A percentile compares a stretch with the other conserved stretches of the same genome.
These are phyloP conservation scores for Trametes cinnabarina DNA, from an alignment of 768 basidiomycete species.

Conservation along the genomic window DNA sequence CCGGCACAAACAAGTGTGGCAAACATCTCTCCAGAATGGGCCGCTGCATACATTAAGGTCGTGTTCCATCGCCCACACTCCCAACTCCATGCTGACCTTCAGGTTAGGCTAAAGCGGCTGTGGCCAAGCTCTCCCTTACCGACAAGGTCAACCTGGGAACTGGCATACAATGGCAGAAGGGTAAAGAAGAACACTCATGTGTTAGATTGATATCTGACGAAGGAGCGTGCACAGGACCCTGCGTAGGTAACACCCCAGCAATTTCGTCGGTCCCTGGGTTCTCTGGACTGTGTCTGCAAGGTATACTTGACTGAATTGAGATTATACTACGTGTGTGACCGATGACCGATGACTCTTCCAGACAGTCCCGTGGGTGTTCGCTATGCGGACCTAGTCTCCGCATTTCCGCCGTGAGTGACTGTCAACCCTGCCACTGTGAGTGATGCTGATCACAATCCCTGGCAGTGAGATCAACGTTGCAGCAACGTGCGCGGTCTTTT, in stretches of 20 bases:
- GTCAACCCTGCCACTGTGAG: too few species aligned
- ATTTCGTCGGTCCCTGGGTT: slow-evolving; percentile 24
- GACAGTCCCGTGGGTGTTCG: slow-evolving; percentile 43
- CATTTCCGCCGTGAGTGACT: slow-evolving; percentile 38
- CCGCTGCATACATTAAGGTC: slow-evolving; percentile 53
- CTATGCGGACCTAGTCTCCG: slow-evolving; percentile 39
- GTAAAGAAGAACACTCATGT: neutral
- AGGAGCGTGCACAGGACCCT: slow-evolving; percentile 18
- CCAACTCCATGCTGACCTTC: neutral
- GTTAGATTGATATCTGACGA: neutral
- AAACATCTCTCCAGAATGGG: slow-evolving; percentile 48
- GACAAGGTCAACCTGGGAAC: slow-evolving; percentile 35
- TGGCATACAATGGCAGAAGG: slow-evolving; percentile 28
- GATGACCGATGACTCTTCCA: neutral
- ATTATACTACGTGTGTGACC: neutral
- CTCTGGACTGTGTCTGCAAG: slow-evolving; percentile 26
- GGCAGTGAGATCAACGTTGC: slow-evolving; percentile 52
- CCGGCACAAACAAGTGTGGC: slow-evolving; percentile 24
- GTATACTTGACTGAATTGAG: neutral
- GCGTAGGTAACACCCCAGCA: slow-evolving; percentile 27
- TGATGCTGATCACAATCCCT: neutral
- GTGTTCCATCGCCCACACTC: neutral
- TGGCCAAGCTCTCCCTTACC: slow-evolving; percentile 39
- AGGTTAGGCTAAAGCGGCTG: slow-evolving; percentile 44
- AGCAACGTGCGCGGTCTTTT: slow-evolving; percentile 54